Evolutionary conservation across 179 eudicot genomes (phyloP).

Genomic region (Beta corolliflora): DNA sequence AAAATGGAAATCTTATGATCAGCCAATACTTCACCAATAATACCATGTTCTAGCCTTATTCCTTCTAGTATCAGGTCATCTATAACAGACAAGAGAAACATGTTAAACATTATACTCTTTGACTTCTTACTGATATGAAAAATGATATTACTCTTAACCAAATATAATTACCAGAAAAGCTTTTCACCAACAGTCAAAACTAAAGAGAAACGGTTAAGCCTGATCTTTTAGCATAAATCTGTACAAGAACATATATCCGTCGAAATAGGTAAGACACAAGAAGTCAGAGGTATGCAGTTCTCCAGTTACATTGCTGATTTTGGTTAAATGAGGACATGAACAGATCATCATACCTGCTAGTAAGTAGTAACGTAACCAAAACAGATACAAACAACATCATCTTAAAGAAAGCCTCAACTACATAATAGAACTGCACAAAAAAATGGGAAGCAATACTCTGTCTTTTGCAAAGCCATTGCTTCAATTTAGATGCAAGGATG

Average conservation of each 20-base stretch:
- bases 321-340: neutral
- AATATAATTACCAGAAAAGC: neutral
- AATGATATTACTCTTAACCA: neutral
- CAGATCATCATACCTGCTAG: neutral
- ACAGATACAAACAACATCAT: neutral
- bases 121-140: neutral
- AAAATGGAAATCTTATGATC: conserved; percentile 18
- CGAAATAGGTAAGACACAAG: neutral
- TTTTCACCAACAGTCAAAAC: no score
- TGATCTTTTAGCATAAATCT: neutral
- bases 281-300: neutral
- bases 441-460: neutral
- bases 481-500: neutral
- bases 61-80: neutral
- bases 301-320: neutral
- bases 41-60: neutral
- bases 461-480: neutral
- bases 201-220: neutral
- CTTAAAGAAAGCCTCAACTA: neutral
- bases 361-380: neutral
- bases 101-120: no score
- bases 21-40: conserved; percentile 6
- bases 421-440: neutral
- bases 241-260: neutral
- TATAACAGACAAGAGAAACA: neutral